phyloP scores from a whole-genome alignment of 2,329 filamentous ascomycete species.

The Venturia aucupariae region DNA sequence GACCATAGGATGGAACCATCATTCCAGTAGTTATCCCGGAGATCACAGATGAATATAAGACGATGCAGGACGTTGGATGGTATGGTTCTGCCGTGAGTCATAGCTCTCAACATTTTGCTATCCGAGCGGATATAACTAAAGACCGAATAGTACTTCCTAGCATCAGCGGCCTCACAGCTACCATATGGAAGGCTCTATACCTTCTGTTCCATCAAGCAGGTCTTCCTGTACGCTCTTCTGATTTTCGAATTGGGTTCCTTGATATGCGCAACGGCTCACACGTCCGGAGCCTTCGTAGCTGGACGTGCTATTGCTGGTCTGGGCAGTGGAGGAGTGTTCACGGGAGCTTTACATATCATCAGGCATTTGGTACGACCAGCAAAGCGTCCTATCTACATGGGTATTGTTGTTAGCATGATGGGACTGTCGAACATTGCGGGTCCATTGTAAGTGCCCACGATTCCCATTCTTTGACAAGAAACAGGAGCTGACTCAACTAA shows the following conservation, averaged over 20 bases:
- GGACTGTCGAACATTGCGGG: constrained; percentile 13
- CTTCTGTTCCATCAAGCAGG: constrained; percentile 12
- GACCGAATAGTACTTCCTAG: constrained; percentile 2
- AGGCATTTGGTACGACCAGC: constrained; percentile 11
- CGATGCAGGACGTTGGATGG: constrained; percentile 13
- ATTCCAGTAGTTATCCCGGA: constrained; percentile 39
- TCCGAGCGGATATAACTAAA: not conserved
- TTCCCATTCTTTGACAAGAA: not conserved
- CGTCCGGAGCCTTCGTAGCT: constrained; percentile 16
- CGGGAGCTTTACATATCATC: constrained; percentile 15
- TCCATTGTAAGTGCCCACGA: not conserved
- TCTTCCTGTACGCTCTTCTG: constrained; percentile 12
- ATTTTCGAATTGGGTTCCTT: constrained; percentile 17
- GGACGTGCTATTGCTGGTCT: constrained; percentile 18
- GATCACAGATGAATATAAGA: constrained; percentile 19
- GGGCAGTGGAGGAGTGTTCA: constrained; percentile 16
- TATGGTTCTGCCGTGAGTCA: constrained; percentile 12
- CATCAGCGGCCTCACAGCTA: constrained; percentile 5
- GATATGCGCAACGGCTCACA: constrained; percentile 16
- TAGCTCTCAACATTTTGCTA: not conserved
- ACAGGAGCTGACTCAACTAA: constrained; percentile 18
- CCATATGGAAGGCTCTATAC: constrained; percentile 15
- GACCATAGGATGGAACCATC: constrained; percentile 20
- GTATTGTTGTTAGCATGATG: constrained; percentile 12
- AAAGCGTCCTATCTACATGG: constrained; percentile 15